Percentiles rank a stretch among this genome's conserved stretches.
Evolutionary conservation across 2,329 filamentous ascomycete species (phyloP).

Genomic region (Arthrobotrys iridis): DNA sequence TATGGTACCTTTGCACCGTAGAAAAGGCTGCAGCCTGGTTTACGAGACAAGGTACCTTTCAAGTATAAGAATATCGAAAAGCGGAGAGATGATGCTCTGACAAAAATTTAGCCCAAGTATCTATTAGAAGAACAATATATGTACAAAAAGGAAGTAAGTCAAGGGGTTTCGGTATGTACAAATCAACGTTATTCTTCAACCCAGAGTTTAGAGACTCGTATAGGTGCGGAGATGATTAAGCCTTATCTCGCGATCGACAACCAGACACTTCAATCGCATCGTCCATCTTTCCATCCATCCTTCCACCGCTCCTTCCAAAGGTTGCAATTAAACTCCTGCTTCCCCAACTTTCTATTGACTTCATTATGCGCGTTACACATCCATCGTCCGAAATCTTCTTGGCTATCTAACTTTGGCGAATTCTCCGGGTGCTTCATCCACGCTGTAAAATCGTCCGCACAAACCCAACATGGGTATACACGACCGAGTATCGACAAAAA

Average conservation of each 20-base stretch:
- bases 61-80: too few species aligned
- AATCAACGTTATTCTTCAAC: not conserved
- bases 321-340: constrained; percentile 86
- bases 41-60: too few species aligned
- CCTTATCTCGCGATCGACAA: not conserved
- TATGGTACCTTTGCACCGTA: too few species aligned
- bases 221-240: not conserved
- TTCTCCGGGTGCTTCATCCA: constrained; percentile 77
- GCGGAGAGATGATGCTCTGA: too few species aligned
- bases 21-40: too few species aligned
- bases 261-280: constrained; percentile 67
- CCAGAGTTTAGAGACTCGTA: not conserved
- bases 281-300: constrained; percentile 80
- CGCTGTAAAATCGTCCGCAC: constrained; percentile 86
- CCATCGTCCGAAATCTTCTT: constrained; percentile 80
- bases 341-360: constrained; percentile 88
- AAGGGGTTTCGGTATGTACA: too few species aligned
- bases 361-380: constrained; percentile 88
- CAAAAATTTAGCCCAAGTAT: too few species aligned
- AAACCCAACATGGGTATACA: constrained; percentile 94
- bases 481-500: constrained; percentile 85
- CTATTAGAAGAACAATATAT: too few species aligned
- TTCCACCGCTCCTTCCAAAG: constrained; percentile 92
- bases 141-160: not conserved
- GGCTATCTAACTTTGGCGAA: constrained; percentile 66